phyloP scores from a whole-genome alignment of 352 stramenopile species.

The Pythium scleroteichum region DNA sequence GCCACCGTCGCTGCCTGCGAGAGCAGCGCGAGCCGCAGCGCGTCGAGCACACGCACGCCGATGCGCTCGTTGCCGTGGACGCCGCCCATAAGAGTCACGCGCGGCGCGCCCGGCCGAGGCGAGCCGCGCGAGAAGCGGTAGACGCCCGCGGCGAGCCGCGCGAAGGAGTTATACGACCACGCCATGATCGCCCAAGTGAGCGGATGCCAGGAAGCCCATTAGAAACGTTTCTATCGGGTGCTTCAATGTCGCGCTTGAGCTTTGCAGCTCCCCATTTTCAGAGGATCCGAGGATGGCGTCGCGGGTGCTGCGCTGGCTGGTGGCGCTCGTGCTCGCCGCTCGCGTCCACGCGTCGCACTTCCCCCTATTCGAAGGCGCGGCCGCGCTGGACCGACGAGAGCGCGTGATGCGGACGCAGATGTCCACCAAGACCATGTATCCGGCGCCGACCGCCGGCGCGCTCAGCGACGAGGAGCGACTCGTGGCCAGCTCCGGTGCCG shows the following conservation, averaged over 20 bases:
- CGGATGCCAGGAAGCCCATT: too few relatives aligned
- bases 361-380: constrained; percentile 1
- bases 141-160: constrained; percentile 41
- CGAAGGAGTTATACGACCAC: constrained; percentile 39
- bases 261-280: background rate
- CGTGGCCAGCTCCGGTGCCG: background rate
- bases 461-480: constrained; percentile 5
- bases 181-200: constrained; percentile 29
- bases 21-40: constrained; percentile 50
- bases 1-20: constrained; percentile 32
- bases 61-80: constrained; percentile 82
- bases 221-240: constrained; percentile 4
- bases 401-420: constrained; percentile 56
- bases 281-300: constrained; percentile 2
- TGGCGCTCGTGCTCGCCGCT: constrained; percentile 12
- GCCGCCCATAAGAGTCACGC: constrained; percentile 63
- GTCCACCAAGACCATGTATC: constrained; percentile 83
- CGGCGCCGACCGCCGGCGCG: constrained; percentile 22
- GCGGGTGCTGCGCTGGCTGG: constrained; percentile 21
- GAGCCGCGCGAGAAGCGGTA: constrained; percentile 40
- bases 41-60: constrained; percentile 60
- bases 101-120: constrained; percentile 24
- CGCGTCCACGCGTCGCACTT: background rate
- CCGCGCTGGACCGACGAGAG: constrained; percentile 9
- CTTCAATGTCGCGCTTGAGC: constrained; percentile 10